A percentile compares a stretch with the other conserved stretches of the same genome.
These are phyloP conservation scores for Aegilops tauschii DNA, from an alignment of 176 grass and related monocot species.

Conservation along the genomic window DNA sequence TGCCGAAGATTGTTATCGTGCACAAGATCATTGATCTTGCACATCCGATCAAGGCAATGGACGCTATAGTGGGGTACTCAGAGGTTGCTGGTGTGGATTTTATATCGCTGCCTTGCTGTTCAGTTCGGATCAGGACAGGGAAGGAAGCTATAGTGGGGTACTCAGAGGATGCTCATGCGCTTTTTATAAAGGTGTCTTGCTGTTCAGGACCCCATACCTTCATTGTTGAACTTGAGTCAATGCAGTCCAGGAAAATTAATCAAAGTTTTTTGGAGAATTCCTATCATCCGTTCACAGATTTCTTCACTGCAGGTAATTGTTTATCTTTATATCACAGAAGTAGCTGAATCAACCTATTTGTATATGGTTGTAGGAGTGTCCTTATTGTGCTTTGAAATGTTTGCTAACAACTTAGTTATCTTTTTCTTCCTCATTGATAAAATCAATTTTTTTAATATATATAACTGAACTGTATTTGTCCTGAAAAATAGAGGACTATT, in stretches of 20 bases:
- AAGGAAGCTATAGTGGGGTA: neutral
- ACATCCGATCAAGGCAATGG: neutral
- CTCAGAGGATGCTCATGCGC: neutral
- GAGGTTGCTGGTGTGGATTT: neutral
- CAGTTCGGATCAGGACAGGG: neutral
- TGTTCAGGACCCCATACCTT: neutral
- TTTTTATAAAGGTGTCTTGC: neutral
- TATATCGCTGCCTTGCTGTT: neutral
- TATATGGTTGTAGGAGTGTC: neutral
- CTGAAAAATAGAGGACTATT: neutral
- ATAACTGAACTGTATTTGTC: neutral
- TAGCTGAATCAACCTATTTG: neutral
- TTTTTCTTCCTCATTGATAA: neutral
- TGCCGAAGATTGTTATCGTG: neutral
- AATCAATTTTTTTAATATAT: neutral
- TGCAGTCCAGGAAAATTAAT: neutral
- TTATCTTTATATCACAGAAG: neutral
- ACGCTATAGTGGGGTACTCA: neutral
- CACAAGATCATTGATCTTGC: neutral
- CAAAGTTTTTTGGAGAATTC: too few relatives aligned
- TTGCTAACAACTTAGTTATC: neutral
- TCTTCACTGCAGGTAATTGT: too few relatives aligned
- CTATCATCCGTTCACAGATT: neutral
- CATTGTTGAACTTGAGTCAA: neutral
- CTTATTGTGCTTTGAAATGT: neutral